Percentiles rank a stretch among this genome's conserved stretches.
These are phyloP conservation scores for Phoma sp. DNA, from an alignment of 2,329 filamentous ascomycete genomes.

Conservation along the genomic window DNA sequence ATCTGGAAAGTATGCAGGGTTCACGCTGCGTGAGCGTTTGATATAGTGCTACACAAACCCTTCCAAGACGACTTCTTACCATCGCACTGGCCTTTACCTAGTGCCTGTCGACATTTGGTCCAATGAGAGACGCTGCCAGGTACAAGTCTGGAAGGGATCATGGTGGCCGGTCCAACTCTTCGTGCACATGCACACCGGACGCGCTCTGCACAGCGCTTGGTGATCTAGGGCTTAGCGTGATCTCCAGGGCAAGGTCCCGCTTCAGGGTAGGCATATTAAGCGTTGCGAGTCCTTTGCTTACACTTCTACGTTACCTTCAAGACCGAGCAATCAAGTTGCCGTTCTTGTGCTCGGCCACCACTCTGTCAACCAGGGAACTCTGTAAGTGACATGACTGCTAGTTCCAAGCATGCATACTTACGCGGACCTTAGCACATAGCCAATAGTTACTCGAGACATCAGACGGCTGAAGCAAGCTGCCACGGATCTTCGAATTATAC, in stretches of 20 bases:
- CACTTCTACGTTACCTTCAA: background rate
- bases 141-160: slow-evolving; percentile 28
- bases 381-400: slow-evolving; percentile 6
- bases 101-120: slow-evolving; percentile 28
- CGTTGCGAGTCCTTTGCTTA: background rate
- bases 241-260: slow-evolving; percentile 20
- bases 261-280: slow-evolving; percentile 25
- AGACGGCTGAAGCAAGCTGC: slow-evolving; percentile 26
- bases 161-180: slow-evolving; percentile 34
- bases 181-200: slow-evolving; percentile 38
- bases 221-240: slow-evolving; percentile 34
- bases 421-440: background rate
- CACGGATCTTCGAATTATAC: slow-evolving; percentile 23
- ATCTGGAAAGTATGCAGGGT: slow-evolving; percentile 33
- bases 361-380: background rate
- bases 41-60: slow-evolving; percentile 41
- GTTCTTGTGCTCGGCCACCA: background rate
- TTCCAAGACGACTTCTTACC: slow-evolving; percentile 39
- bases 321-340: background rate
- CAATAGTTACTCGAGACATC: slow-evolving; percentile 21
- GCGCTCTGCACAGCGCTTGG: slow-evolving; percentile 37
- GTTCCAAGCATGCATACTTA: slow-evolving; percentile 5
- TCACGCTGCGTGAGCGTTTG: slow-evolving; percentile 41
- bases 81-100: slow-evolving; percentile 29
- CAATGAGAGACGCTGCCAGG: slow-evolving; percentile 25